Evolutionary conservation across 768 basidiomycete genomes (phyloP).

Genomic region (Suillus luteus): DNA sequence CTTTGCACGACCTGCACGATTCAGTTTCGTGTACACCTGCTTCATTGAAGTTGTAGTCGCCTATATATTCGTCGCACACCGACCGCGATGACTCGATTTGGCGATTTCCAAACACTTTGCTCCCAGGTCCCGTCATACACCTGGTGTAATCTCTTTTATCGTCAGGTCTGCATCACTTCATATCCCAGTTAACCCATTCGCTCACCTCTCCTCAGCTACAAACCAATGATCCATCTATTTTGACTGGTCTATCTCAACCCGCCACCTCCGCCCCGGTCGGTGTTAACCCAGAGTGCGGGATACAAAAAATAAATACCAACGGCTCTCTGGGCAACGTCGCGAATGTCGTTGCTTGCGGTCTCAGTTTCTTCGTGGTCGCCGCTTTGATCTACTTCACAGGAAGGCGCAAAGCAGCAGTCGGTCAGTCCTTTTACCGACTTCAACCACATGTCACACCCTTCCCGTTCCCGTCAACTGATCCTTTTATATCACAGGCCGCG

Average conservation of each 20-base stretch:
- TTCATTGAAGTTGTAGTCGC: not conserved
- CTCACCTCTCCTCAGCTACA: constrained; percentile 40
- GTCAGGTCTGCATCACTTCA: constrained; percentile 56
- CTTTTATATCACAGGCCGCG: constrained; percentile 47
- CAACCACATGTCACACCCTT: constrained; percentile 1
- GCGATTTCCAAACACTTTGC: constrained; percentile 73
- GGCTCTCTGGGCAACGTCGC: constrained; percentile 81
- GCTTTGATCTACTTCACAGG: constrained; percentile 58
- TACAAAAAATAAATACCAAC: constrained; percentile 57
- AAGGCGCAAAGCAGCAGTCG: constrained; percentile 86
- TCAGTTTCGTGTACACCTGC: constrained; percentile 4
- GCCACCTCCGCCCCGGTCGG: constrained; percentile 71
- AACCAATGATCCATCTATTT: constrained; percentile 33
- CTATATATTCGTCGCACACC: not conserved
- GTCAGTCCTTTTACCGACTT: constrained; percentile 41
- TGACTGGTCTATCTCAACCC: constrained; percentile 45
- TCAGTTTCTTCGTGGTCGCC: constrained; percentile 64
- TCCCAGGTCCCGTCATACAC: constrained; percentile 75
- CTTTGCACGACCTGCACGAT: constrained; percentile 21
- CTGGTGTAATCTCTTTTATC: constrained; percentile 95
- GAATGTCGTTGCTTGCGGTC: constrained; percentile 79
- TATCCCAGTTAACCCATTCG: constrained; percentile 11
- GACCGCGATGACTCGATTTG: constrained; percentile 58
- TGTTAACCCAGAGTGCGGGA: constrained; percentile 79
- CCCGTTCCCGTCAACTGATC: constrained; percentile 11